These are phyloP conservation scores for Neonectria hederae DNA, from an alignment of 2,329 filamentous ascomycete species.

Conservation along the genomic window DNA sequence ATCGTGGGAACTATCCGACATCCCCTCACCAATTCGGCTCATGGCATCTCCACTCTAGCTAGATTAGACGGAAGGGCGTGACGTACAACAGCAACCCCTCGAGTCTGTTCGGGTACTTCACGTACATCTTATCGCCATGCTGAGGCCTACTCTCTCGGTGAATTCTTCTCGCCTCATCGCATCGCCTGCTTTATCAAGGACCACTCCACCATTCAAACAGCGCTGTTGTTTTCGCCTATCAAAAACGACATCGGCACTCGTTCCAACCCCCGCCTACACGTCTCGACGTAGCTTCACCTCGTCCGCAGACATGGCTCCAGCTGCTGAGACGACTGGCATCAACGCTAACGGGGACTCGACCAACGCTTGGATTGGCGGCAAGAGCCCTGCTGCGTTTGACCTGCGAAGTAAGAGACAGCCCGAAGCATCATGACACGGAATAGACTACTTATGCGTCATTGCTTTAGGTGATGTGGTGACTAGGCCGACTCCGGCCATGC, in stretches of 20 bases:
- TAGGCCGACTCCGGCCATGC: slow-evolving; percentile 82
- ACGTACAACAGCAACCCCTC: slow-evolving; percentile 5
- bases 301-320: slow-evolving; percentile 23
- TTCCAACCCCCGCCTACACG: background rate
- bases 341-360: slow-evolving; percentile 26
- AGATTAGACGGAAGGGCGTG: background rate
- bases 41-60: slow-evolving; percentile 17
- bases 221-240: background rate
- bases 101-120: background rate
- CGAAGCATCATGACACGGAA: no score
- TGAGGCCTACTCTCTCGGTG: slow-evolving; percentile 4
- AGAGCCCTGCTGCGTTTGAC: slow-evolving; percentile 51
- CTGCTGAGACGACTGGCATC: slow-evolving; percentile 11
- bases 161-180: slow-evolving; percentile 5
- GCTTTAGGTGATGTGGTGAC: slow-evolving; percentile 67
- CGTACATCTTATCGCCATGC: slow-evolving; percentile 3
- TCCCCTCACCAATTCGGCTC: slow-evolving; percentile 17
- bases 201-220: background rate
- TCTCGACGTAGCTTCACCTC: slow-evolving; percentile 25
- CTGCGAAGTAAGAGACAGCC: slow-evolving; percentile 49
- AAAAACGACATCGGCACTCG: background rate
- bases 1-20: background rate
- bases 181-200: background rate
- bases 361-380: slow-evolving; percentile 51
- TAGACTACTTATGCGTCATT: background rate